These are phyloP conservation scores for Puccinia polysora DNA, from an alignment of 1,284 basidiomycete species.

Conservation along the genomic window DNA sequence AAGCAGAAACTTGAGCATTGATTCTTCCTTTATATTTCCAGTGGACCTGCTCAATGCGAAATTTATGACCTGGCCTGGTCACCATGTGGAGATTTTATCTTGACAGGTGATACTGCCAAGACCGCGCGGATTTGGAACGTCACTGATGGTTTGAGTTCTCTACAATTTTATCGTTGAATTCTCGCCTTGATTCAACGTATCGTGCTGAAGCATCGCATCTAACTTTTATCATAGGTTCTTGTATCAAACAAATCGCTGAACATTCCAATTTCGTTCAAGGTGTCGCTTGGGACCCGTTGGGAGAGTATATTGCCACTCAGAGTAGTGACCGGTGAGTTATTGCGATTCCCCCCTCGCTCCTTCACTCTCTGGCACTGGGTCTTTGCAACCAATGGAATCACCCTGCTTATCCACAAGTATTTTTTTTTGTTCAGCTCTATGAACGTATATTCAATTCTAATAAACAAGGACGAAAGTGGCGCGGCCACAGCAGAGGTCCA, in stretches of 20 bases:
- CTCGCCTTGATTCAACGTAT: neutral
- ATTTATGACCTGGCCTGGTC: slow-evolving; percentile 98
- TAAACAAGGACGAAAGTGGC: slow-evolving; percentile 41
- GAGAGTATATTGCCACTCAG: slow-evolving; percentile 90
- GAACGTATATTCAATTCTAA: slow-evolving; percentile 48
- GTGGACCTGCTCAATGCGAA: slow-evolving; percentile 57
- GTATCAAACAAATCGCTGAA: slow-evolving; percentile 75
- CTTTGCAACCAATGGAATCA: neutral
- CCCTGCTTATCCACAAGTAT: too few species aligned
- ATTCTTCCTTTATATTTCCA: slow-evolving; percentile 15
- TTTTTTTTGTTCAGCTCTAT: slow-evolving; percentile 46
- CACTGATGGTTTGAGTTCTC: slow-evolving; percentile 65
- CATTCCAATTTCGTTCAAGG: slow-evolving; percentile 93
- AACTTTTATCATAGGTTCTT: slow-evolving; percentile 49
- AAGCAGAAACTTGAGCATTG: too few species aligned
- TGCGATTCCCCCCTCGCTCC: slow-evolving; percentile 24
- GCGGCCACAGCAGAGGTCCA: slow-evolving; percentile 68
- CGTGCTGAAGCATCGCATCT: neutral
- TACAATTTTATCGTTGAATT: neutral
- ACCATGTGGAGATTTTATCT: slow-evolving; percentile 84
- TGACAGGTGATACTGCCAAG: slow-evolving; percentile 94
- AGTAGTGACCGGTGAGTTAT: slow-evolving; percentile 70
- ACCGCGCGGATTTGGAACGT: slow-evolving; percentile 78
- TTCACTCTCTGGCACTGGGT: slow-evolving; percentile 41
- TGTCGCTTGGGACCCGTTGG: slow-evolving; percentile 91